phyloP scores from a whole-genome alignment of 2,329 filamentous ascomycete species.

The Trichoderma pleuroti region DNA sequence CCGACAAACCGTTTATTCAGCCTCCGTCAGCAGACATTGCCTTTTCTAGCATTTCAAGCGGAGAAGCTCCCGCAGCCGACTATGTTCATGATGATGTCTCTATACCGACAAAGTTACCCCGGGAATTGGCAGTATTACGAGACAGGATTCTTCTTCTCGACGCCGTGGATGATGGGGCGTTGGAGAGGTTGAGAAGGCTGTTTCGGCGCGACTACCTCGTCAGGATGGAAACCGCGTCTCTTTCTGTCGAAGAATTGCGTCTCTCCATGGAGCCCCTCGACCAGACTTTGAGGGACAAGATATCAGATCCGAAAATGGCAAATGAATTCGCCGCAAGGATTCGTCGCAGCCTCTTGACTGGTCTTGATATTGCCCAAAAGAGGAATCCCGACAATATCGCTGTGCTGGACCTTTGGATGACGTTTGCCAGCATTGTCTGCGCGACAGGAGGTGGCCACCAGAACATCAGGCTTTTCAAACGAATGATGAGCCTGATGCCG shows the following conservation, averaged over 20 bases:
- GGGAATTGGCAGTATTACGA: conserved; percentile 21
- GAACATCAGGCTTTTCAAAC: conserved; percentile 23
- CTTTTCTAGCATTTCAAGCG: not conserved
- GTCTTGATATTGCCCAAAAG: conserved; percentile 20
- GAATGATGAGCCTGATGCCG: conserved; percentile 23
- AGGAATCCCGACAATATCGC: conserved; percentile 1
- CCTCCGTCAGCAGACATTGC: conserved; percentile 9
- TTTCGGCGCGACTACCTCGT: conserved; percentile 21
- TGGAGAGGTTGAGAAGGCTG: conserved; percentile 13
- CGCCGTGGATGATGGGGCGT: not conserved
- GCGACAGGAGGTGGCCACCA: conserved; percentile 14
- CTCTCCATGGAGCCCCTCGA: conserved; percentile 24
- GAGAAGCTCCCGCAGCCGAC: not conserved
- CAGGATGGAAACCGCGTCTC: conserved; percentile 18
- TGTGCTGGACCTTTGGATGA: conserved; percentile 22
- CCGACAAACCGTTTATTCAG: conserved; percentile 23
- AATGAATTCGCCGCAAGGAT: conserved; percentile 22
- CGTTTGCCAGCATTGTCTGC: conserved; percentile 19
- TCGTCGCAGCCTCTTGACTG: conserved; percentile 22
- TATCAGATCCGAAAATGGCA: conserved; percentile 18
- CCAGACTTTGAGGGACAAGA: conserved; percentile 14
- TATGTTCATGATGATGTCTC: not conserved
- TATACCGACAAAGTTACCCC: conserved; percentile 10
- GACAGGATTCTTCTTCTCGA: conserved; percentile 15
- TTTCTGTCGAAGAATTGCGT: conserved; percentile 20